Percentiles rank a stretch among this genome's conserved stretches.
These are phyloP conservation scores for Crucibulum cyathiforme DNA, from an alignment of 1,284 basidiomycete species.

Conservation along the genomic window DNA sequence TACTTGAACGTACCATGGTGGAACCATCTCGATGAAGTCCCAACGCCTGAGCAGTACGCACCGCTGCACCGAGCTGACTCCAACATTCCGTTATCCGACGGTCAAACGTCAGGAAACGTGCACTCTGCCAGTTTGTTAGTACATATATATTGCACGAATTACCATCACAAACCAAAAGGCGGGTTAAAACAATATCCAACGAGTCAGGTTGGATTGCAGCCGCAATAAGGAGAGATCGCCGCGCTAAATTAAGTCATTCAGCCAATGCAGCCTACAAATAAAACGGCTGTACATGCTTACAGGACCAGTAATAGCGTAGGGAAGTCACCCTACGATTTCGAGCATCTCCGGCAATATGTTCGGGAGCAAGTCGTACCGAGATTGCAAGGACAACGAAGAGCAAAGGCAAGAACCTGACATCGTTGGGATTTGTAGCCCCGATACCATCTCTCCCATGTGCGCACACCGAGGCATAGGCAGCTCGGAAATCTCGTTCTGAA, in stretches of 20 bases:
- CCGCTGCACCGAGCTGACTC: conserved; percentile 92
- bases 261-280: conserved; percentile 1
- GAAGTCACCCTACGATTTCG: conserved; percentile 78
- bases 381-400: conserved; percentile 95
- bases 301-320: conserved; percentile 92
- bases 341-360: conserved; percentile 81
- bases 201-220: conserved; percentile 92
- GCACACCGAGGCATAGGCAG: conserved; percentile 82
- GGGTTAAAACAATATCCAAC: conserved; percentile 86
- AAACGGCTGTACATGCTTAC: conserved; percentile 55
- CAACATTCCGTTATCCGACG: conserved; percentile 92
- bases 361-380: conserved; percentile 84
- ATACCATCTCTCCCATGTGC: conserved; percentile 70
- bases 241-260: conserved; percentile 56
- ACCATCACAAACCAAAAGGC: conserved; percentile 71
- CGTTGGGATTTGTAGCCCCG: conserved; percentile 71
- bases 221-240: conserved; percentile 84
- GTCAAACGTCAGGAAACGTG: conserved; percentile 90
- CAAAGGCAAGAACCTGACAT: conserved; percentile 88
- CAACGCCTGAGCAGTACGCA: conserved; percentile 92
- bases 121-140: conserved; percentile 61
- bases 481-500: conserved; percentile 85
- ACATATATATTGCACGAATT: conserved; percentile 2
- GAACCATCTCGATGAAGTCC: conserved; percentile 91
- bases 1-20: conserved; percentile 66